phyloP scores from a whole-genome alignment of 768 basidiomycete species.

The Nidularia pulvinata region DNA sequence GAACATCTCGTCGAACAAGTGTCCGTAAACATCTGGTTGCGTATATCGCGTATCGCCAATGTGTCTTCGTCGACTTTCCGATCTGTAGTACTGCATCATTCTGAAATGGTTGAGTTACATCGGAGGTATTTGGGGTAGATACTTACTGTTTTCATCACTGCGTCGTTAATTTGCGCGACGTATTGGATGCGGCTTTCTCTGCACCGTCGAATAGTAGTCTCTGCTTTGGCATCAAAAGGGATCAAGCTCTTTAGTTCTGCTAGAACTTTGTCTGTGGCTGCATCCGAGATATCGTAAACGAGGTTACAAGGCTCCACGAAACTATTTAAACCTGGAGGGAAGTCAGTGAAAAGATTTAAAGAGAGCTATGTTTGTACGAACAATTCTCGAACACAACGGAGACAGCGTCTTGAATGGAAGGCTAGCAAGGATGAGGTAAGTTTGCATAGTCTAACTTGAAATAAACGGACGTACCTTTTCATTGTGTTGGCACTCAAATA shows the following conservation, averaged over 20 bases:
- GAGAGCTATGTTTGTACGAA: conserved; percentile 17
- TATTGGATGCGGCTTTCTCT: conserved; percentile 45
- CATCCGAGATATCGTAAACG: conserved; percentile 50
- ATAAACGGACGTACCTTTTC: conserved; percentile 60
- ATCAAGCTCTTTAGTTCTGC: conserved; percentile 34
- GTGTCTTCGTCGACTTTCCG: conserved; percentile 59
- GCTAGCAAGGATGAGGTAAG: conserved; percentile 29
- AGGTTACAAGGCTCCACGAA: conserved; percentile 64
- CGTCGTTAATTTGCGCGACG: conserved; percentile 34
- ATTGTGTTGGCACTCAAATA: conserved; percentile 80
- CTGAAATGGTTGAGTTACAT: conserved; percentile 17
- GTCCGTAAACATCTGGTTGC: conserved; percentile 69
- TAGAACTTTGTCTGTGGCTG: conserved; percentile 34
- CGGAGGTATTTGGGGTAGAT: no score
- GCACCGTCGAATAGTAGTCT: conserved; percentile 35
- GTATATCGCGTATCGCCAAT: conserved; percentile 80
- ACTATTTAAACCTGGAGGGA: conserved; percentile 48
- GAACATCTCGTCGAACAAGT: conserved; percentile 64
- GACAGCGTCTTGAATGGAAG: conserved; percentile 77
- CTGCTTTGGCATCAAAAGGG: conserved; percentile 26
- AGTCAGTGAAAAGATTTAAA: not conserved
- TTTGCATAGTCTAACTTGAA: not conserved
- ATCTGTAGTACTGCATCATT: conserved; percentile 48
- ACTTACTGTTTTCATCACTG: conserved; percentile 43
- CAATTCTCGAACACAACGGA: conserved; percentile 64